A percentile compares a stretch with the other conserved stretches of the same genome.
Evolutionary conservation across 106 monocot species (phyloP).

Genomic region (Dioscorea alata): DNA sequence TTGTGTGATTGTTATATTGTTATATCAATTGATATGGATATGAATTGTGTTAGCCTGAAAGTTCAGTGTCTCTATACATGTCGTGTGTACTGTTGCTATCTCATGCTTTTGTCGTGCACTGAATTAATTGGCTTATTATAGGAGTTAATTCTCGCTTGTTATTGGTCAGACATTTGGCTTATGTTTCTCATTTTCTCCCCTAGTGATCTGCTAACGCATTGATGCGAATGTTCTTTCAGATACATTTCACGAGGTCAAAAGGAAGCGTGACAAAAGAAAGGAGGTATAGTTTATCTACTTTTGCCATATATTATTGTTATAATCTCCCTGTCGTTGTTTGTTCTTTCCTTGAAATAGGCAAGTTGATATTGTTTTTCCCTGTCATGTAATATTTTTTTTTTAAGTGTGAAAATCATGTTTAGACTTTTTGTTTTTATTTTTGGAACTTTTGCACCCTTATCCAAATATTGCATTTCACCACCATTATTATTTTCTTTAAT

Average conservation of each 20-base stretch:
- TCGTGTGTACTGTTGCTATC: too few species aligned
- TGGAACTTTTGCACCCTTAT: not conserved
- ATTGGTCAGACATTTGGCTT: too few species aligned
- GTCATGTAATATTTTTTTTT: not conserved
- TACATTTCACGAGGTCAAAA: slow-evolving; percentile 95
- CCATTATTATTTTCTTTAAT: not conserved
- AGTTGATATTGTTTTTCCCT: not conserved
- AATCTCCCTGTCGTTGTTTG: not conserved
- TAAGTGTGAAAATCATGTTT: not conserved
- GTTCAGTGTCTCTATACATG: too few species aligned
- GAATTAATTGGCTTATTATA: too few species aligned
- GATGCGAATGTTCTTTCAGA: slow-evolving; percentile 36
- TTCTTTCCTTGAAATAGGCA: not conserved
- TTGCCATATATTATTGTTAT: not conserved
- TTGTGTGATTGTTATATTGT: too few species aligned
- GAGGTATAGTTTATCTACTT: slow-evolving; percentile 35
- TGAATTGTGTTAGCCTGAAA: too few species aligned
- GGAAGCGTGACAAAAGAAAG: slow-evolving; percentile 87
- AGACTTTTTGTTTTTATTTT: not conserved
- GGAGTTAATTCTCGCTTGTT: too few species aligned
- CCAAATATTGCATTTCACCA: not conserved
- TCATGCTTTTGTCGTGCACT: too few species aligned
- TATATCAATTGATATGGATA: too few species aligned
- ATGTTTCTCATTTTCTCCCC: too few species aligned
- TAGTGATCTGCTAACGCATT: too few species aligned